Conservation (phyloP, 1,284 basidiomycete species). For the Polyporus tsugae region DNA sequence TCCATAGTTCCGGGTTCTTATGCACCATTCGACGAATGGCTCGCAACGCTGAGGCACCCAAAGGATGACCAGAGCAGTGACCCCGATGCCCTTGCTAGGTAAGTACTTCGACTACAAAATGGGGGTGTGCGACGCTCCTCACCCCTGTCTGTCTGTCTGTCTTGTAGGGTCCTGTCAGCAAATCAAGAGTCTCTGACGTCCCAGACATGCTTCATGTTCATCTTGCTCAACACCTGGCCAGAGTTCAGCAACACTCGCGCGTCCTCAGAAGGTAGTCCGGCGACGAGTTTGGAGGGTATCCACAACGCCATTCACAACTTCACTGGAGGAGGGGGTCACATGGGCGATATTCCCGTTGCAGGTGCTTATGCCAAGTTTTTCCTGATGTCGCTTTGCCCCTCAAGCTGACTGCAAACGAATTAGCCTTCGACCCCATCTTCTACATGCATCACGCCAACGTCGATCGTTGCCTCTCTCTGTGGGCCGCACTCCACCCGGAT, state of each 20-base stretch:
- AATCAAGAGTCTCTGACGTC: conserved; percentile 1
- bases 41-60: conserved; percentile 9
- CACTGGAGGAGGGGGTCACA: conserved; percentile 18
- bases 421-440: conserved; percentile 55
- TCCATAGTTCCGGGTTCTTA: conserved; percentile 3
- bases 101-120: not conserved
- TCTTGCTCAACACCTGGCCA: conserved; percentile 4
- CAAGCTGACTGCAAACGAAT: not conserved
- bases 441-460: conserved; percentile 57
- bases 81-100: not conserved
- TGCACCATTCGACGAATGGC: conserved; percentile 12
- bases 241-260: conserved; percentile 11
- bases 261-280: not conserved
- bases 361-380: not conserved
- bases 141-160: not conserved
- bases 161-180: conserved; percentile 3
- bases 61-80: conserved; percentile 7
- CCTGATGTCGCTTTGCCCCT: not conserved
- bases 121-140: not conserved
- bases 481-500: conserved; percentile 50
- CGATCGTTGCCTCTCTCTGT: conserved; percentile 55
- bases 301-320: no score
- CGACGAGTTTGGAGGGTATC: conserved; percentile 20
- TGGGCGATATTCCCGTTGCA: conserved; percentile 11
- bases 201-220: conserved; percentile 10